These are phyloP conservation scores for Diaporthe ilicicola DNA, from an alignment of 2,329 filamentous ascomycete species.

Conservation along the genomic window DNA sequence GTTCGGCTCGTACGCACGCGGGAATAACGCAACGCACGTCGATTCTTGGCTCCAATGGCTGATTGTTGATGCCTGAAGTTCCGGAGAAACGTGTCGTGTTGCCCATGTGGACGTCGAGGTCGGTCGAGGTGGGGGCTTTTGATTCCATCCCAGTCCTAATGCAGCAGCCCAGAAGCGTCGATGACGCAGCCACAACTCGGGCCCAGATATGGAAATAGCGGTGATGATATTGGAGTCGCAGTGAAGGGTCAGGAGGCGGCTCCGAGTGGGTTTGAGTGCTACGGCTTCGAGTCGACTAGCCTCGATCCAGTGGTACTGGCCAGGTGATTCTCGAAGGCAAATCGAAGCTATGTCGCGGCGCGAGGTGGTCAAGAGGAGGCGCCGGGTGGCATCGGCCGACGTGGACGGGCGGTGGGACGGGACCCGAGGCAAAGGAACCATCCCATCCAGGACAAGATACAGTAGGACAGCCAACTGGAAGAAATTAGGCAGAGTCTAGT, in stretches of 20 bases:
- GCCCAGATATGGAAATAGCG: slow-evolving; percentile 7
- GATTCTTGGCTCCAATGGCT: background rate
- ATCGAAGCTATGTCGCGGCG: slow-evolving; percentile 6
- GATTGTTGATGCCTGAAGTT: background rate
- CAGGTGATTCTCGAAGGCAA: slow-evolving; percentile 18
- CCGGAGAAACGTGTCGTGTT: slow-evolving; percentile 4
- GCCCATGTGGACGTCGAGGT: background rate
- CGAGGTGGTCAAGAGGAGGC: background rate
- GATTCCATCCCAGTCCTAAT: background rate
- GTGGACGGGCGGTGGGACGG: background rate
- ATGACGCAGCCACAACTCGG: background rate
- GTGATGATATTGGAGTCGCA: slow-evolving; percentile 12
- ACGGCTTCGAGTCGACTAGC: slow-evolving; percentile 16
- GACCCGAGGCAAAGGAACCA: slow-evolving; percentile 23
- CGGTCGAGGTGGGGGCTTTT: background rate
- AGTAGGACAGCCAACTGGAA: background rate
- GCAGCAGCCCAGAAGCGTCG: background rate
- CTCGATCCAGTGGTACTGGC: slow-evolving; percentile 10
- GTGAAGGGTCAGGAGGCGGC: background rate
- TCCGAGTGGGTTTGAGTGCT: background rate
- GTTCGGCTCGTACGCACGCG: slow-evolving; percentile 7
- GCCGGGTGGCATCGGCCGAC: slow-evolving; percentile 19
- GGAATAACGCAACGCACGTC: background rate
- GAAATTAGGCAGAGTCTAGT: slow-evolving; percentile 16
- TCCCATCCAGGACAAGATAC: background rate